These are phyloP conservation scores for Ophiocordyceps australis DNA, from an alignment of 2,329 filamentous ascomycete species.

Conservation along the genomic window DNA sequence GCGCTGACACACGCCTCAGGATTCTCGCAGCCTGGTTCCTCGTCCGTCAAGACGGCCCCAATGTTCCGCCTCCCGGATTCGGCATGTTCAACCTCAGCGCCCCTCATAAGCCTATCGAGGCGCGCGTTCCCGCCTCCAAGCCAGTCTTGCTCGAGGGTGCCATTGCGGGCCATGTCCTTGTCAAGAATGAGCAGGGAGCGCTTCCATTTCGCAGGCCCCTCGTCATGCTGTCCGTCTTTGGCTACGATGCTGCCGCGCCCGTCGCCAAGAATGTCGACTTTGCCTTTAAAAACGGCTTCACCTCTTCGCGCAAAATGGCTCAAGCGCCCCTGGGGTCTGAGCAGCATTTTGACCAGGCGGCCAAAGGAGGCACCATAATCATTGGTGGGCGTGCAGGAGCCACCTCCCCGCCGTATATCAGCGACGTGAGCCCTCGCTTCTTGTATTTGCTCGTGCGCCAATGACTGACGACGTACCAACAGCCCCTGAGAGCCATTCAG, in stretches of 20 bases:
- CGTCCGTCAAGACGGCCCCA: conserved; percentile 27
- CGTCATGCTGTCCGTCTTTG: conserved; percentile 36
- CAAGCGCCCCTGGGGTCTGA: conserved; percentile 22
- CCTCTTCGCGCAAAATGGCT: conserved; percentile 24
- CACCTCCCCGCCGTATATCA: conserved; percentile 28
- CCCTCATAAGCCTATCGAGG: conserved; percentile 27
- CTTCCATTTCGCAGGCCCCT: conserved; percentile 43
- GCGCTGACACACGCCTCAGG: conserved; percentile 25
- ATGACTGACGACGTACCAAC: conserved; percentile 4
- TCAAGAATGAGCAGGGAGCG: conserved; percentile 51
- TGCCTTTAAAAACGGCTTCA: conserved; percentile 26
- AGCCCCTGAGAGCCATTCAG: conserved; percentile 40
- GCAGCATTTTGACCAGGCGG: conserved; percentile 27
- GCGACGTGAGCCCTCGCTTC: conserved; percentile 25
- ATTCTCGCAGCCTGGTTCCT: conserved; percentile 45
- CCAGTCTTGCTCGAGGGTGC: conserved; percentile 29
- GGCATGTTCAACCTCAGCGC: conserved; percentile 43
- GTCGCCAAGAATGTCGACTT: conserved; percentile 28
- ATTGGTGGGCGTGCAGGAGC: conserved; percentile 32
- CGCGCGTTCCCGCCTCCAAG: conserved; percentile 24
- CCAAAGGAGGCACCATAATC: conserved; percentile 30
- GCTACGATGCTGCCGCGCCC: conserved; percentile 41
- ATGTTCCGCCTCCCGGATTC: conserved; percentile 24
- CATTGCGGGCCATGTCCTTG: conserved; percentile 48
- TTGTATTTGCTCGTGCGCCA: no score